Conservation (phyloP, 2,329 filamentous ascomycete genomes). For the Teratosphaeria zuluensis region DNA sequence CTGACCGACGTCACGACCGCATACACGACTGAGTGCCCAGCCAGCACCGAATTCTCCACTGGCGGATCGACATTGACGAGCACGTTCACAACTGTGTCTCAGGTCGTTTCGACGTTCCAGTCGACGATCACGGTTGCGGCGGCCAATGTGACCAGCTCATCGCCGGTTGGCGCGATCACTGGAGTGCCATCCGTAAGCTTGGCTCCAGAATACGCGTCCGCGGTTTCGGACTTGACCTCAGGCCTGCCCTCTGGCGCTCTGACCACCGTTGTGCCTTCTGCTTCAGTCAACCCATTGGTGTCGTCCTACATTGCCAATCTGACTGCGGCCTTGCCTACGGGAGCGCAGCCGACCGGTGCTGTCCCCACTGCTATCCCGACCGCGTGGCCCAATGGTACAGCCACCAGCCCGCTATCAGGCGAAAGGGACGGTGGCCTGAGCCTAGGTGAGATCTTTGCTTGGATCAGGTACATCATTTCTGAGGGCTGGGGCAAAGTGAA, state of each 20-base stretch:
- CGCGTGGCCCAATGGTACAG: slow-evolving; percentile 7
- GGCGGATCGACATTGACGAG: not conserved
- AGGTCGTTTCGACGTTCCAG: not conserved
- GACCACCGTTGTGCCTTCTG: slow-evolving; percentile 11
- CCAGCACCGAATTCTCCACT: not conserved
- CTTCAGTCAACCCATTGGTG: slow-evolving; percentile 10
- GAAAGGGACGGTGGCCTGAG: slow-evolving; percentile 6
- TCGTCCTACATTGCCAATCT: slow-evolving; percentile 10
- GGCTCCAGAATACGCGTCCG: slow-evolving; percentile 9
- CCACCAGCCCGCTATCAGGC: not conserved
- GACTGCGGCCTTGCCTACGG: slow-evolving; percentile 10
- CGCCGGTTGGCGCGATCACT: not conserved
- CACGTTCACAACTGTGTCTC: not conserved
- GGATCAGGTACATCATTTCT: slow-evolving; percentile 6
- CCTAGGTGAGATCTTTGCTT: slow-evolving; percentile 13
- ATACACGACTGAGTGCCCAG: not conserved
- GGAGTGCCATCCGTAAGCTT: slow-evolving; percentile 9
- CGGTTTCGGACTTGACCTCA: slow-evolving; percentile 11
- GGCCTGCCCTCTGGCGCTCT: slow-evolving; percentile 6
- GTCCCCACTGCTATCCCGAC: slow-evolving; percentile 10
- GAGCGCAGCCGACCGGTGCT: slow-evolving; percentile 8
- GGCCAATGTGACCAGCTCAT: not conserved
- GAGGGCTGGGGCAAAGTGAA: not conserved
- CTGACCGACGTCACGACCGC: not conserved
- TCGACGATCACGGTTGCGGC: not conserved